Evolutionary conservation across 2,329 filamentous ascomycete genomes (phyloP).

Genomic region (Ophiostoma sp.): DNA sequence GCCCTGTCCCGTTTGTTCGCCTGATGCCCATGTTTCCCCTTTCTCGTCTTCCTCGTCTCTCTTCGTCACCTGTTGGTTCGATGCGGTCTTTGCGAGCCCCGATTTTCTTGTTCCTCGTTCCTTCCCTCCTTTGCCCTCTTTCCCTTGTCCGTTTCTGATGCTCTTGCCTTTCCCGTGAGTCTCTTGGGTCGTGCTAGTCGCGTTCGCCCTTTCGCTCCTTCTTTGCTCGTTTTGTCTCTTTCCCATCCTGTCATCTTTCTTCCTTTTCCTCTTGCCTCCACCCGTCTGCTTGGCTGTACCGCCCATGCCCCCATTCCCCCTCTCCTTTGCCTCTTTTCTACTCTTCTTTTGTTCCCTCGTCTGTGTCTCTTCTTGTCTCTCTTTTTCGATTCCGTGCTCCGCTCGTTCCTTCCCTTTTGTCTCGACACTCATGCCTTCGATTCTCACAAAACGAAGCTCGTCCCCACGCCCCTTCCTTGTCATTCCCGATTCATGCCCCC

Average conservation of each 20-base stretch:
- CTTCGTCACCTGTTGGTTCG: slow-evolving; percentile 24
- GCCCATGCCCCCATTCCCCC: background rate
- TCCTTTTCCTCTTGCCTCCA: slow-evolving; percentile 19
- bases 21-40: slow-evolving; percentile 41
- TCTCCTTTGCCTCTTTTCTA: slow-evolving; percentile 34
- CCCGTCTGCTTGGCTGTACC: slow-evolving; percentile 6
- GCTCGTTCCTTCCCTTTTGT: slow-evolving; percentile 22
- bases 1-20: slow-evolving; percentile 35
- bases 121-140: background rate
- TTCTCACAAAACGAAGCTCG: slow-evolving; percentile 51
- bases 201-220: slow-evolving; percentile 21
- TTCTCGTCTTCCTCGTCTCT: slow-evolving; percentile 24
- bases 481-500: slow-evolving; percentile 37
- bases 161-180: slow-evolving; percentile 14
- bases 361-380: slow-evolving; percentile 22
- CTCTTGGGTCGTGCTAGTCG: slow-evolving; percentile 13
- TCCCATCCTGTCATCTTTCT: slow-evolving; percentile 13
- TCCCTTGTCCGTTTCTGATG: slow-evolving; percentile 14
- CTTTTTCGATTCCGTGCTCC: slow-evolving; percentile 34
- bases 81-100: slow-evolving; percentile 27
- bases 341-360: slow-evolving; percentile 32
- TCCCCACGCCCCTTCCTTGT: slow-evolving; percentile 43
- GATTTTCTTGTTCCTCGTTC: slow-evolving; percentile 25
- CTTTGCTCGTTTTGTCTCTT: slow-evolving; percentile 9
- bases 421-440: slow-evolving; percentile 20